Base-by-base conservation (phyloP, 345 rosid species). In the Euphorbia peplus region DNA sequence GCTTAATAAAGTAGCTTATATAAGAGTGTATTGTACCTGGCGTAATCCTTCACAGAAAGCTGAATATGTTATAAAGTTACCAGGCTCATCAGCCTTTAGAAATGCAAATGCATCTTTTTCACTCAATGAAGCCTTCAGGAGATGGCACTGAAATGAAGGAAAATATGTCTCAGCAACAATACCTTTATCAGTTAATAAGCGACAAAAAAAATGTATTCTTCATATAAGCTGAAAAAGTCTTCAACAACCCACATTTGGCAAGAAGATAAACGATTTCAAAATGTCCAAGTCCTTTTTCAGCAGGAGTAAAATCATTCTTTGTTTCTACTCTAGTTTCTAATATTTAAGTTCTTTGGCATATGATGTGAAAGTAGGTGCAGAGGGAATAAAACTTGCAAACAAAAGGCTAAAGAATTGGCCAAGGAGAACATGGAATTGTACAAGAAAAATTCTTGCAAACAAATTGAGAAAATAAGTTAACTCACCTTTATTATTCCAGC, bases 401-500 rank as follows among this genome's bases (percentile, higher is more conserved):
- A n/a, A n/a, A 32, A 32, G 37, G 6, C 39, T 18, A 0, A 5
- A 65, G 11, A 14, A 55, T 26, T 35, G 37, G 25, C 44, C 24
- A 18, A 58, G 13, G 42, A 55, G 24, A 63, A 58, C 51, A 32
- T 19, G 3, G 12, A 21, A n/a, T n/a, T n/a, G n/a, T n/a, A n/a
- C n/a, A n/a, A n/a, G n/a, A n/a, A n/a, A n/a, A n/a, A n/a, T n/a
- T n/a, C n/a, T n/a, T n/a, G n/a, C n/a, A 5, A n/a, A 52, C n/a
- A 32, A 8, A 15, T 59, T 5, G 4, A 16, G 41, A 60, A 67
- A 70, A 55, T 62, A 41, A 32, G 35, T 71, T 4, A 59, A 67
- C 82, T 74, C 60, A 87, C 96, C 87, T 86, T 90, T 65, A 86
- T 78, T 57, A 86, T 84, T 60, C 96, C 84, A 77, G 87, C 83